Conservation (phyloP, 768 basidiomycete genomes). For the Suillus paluster region DNA sequence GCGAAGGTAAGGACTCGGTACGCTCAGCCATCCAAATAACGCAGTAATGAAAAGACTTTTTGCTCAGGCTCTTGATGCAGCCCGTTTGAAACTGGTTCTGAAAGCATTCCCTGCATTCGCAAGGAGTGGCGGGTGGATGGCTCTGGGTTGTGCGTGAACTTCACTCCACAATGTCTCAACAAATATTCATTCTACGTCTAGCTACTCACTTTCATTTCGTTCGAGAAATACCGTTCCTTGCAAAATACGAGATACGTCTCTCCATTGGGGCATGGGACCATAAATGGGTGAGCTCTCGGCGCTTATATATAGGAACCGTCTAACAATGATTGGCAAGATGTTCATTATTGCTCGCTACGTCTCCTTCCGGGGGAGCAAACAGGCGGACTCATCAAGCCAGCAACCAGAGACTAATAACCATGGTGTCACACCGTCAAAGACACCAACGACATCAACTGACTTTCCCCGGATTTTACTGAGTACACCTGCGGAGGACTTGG, state of each 20-base stretch:
- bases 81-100: conserved; percentile 53
- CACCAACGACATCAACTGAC: conserved; percentile 16
- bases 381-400: background rate
- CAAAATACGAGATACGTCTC: conserved; percentile 63
- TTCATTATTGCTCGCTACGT: conserved; percentile 69
- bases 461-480: conserved; percentile 37
- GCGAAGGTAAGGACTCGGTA: conserved; percentile 54
- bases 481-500: conserved; percentile 39
- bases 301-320: conserved; percentile 1
- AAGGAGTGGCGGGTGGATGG: conserved; percentile 62
- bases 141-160: conserved; percentile 47
- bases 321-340: conserved; percentile 42
- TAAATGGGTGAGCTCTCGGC: conserved; percentile 65
- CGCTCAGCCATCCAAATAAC: too few relatives aligned
- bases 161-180: background rate
- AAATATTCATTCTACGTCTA: conserved; percentile 22
- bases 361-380: conserved; percentile 42
- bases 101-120: conserved; percentile 60
- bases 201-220: conserved; percentile 73
- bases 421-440: conserved; percentile 17
- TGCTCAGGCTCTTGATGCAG: conserved; percentile 47
- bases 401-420: conserved; percentile 2
- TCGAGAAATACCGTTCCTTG: conserved; percentile 68
- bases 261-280: conserved; percentile 69
- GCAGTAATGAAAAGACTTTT: background rate